A percentile compares a stretch with the other conserved stretches of the same genome.
Evolutionary conservation across 2,329 filamentous ascomycete genomes (phyloP).

Genomic region (Colletotrichum falcatum): DNA sequence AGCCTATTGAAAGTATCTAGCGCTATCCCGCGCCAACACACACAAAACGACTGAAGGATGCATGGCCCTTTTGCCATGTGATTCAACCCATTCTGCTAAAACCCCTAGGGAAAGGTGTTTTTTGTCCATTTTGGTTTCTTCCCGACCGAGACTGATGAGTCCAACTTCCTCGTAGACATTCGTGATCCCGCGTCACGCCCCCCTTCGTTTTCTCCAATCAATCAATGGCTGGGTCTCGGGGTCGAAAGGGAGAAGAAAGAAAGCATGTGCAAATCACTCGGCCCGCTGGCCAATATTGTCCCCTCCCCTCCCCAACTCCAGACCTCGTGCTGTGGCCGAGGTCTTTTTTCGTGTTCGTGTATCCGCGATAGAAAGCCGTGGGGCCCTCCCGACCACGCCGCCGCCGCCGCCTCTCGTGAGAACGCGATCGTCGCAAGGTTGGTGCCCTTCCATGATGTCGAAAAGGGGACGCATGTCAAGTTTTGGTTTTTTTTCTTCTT

Average conservation of each 20-base stretch:
- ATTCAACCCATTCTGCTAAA: slow-evolving; percentile 27
- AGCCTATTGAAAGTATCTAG: slow-evolving; percentile 38
- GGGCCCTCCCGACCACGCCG: slow-evolving; percentile 20
- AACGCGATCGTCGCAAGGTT: slow-evolving; percentile 17
- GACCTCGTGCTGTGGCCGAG: slow-evolving; percentile 33
- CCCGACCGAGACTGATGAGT: slow-evolving; percentile 15
- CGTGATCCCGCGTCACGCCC: slow-evolving; percentile 27
- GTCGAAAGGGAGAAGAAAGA: slow-evolving; percentile 19
- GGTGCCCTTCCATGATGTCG: slow-evolving; percentile 32
- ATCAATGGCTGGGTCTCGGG: slow-evolving; percentile 24
- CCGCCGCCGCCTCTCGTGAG: slow-evolving; percentile 26
- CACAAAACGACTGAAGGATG: slow-evolving; percentile 23
- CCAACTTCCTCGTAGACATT: slow-evolving; percentile 32
- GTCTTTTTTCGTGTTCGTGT: slow-evolving; percentile 37
- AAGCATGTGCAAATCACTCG: slow-evolving; percentile 41
- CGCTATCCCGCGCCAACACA: slow-evolving; percentile 31
- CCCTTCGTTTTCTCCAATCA: slow-evolving; percentile 12
- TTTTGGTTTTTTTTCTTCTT: slow-evolving; percentile 10
- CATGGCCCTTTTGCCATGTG: slow-evolving; percentile 37
- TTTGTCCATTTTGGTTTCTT: slow-evolving; percentile 23
- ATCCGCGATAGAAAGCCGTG: slow-evolving; percentile 33
- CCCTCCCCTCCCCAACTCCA: slow-evolving; percentile 36
- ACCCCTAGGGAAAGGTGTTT: slow-evolving; percentile 15
- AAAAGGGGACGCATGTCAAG: slow-evolving; percentile 23
- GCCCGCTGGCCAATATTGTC: slow-evolving; percentile 39